Evolutionary conservation across 1,139 yeast species (phyloP).

Genomic region (Geotrichum citri-aurantii): DNA sequence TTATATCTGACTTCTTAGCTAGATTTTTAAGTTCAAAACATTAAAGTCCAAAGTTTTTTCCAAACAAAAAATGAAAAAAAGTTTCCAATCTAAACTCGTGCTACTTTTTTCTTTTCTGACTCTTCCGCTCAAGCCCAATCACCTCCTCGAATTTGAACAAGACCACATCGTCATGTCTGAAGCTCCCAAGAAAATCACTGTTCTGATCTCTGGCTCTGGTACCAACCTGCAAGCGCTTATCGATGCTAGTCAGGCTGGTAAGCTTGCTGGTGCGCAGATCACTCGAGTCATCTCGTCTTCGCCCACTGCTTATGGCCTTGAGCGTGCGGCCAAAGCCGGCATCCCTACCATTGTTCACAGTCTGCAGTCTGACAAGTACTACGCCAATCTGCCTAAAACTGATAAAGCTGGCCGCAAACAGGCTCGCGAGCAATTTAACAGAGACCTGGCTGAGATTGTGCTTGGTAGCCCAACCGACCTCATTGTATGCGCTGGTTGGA

Average conservation of each 20-base stretch:
- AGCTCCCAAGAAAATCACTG: slow-evolving; percentile 45
- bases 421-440: slow-evolving; percentile 68
- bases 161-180: neutral
- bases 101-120: neutral
- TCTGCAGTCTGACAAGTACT: slow-evolving; percentile 55
- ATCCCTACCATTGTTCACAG: slow-evolving; percentile 70
- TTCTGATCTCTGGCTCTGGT: slow-evolving; percentile 90
- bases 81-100: neutral
- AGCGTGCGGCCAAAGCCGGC: slow-evolving; percentile 61
- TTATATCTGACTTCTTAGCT: neutral
- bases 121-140: neutral
- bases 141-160: neutral
- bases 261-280: slow-evolving; percentile 50
- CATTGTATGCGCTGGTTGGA: slow-evolving; percentile 98
- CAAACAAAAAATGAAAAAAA: neutral
- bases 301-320: slow-evolving; percentile 74
- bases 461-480: slow-evolving; percentile 45
- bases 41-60: neutral
- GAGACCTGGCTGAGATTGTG: slow-evolving; percentile 66
- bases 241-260: slow-evolving; percentile 53
- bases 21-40: neutral
- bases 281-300: slow-evolving; percentile 79
- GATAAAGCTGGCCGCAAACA: slow-evolving; percentile 48
- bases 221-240: slow-evolving; percentile 90
- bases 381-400: slow-evolving; percentile 64